Conservation (phyloP, 352 stramenopile genomes). For the Thraustotheca clavata region DNA sequence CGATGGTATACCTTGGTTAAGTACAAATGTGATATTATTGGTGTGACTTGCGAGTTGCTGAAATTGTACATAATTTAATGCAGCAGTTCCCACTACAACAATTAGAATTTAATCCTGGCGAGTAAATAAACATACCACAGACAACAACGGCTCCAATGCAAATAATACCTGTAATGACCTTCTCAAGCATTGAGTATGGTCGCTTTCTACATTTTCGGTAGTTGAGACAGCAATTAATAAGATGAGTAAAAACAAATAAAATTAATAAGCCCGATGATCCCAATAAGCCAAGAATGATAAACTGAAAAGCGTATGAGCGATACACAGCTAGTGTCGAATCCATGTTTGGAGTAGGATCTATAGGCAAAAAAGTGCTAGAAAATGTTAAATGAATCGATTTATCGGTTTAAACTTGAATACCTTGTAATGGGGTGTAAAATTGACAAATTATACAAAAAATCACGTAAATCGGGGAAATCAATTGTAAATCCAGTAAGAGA, state of each 20-base stretch:
- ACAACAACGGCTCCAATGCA: background rate
- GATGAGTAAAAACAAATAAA: background rate
- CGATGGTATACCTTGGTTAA: background rate
- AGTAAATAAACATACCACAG: background rate
- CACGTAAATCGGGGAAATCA: conserved; percentile 41
- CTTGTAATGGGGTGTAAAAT: background rate
- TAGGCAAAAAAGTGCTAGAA: background rate
- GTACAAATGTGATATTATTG: background rate
- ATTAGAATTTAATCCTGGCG: background rate
- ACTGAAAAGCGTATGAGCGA: background rate
- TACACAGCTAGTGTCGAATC: conserved; percentile 1
- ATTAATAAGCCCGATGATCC: background rate
- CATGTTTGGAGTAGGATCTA: background rate
- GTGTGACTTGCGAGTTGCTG: background rate
- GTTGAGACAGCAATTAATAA: conserved; percentile 5
- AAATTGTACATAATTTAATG: background rate
- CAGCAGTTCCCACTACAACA: background rate
- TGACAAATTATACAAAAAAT: background rate
- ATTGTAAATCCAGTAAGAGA: conserved; percentile 30
- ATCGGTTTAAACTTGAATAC: background rate
- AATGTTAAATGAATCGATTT: background rate
- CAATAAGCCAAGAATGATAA: background rate
- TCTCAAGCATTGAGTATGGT: conserved; percentile 9
- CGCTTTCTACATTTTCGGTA: background rate
- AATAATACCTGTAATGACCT: background rate